A percentile compares a stretch with the other conserved stretches of the same genome.
phyloP scores from a whole-genome alignment of 2,329 filamentous ascomycete species.

The Diaporthe sp. region DNA sequence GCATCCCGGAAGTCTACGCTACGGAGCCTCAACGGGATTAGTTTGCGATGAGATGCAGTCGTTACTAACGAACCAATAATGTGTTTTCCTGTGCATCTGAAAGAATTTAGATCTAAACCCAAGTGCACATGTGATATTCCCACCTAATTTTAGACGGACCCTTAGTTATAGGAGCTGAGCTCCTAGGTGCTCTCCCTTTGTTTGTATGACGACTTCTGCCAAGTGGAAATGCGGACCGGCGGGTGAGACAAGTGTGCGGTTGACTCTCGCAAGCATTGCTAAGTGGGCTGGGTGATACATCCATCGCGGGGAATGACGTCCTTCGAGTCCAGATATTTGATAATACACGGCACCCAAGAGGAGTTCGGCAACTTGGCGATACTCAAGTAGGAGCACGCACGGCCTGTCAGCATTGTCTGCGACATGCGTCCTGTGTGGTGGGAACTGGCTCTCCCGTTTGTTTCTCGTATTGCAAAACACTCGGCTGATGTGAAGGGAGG shows the following conservation, averaged over 20 bases:
- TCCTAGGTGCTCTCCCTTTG: neutral
- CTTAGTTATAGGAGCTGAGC: neutral
- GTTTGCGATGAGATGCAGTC: neutral
- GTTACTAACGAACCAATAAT: neutral
- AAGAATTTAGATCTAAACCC: neutral
- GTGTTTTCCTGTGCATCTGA: neutral
- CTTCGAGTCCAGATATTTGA: neutral
- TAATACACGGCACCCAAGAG: neutral
- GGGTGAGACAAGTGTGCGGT: neutral
- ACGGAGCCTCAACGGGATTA: neutral
- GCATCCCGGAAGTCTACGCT: neutral
- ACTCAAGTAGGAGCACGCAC: neutral
- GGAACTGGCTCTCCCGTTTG: neutral
- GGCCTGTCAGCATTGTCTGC: neutral
- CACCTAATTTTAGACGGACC: neutral
- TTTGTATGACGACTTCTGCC: neutral
- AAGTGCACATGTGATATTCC: neutral
- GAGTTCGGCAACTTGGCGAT: neutral
- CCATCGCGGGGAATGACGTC: neutral
- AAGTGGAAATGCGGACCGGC: slow-evolving; percentile 3
- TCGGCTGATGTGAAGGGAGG: slow-evolving; percentile 8
- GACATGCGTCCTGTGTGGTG: neutral
- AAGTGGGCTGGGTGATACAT: slow-evolving; percentile 12
- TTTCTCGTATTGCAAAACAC: neutral
- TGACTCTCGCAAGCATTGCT: neutral